These are phyloP conservation scores for Ligustrum vulgare DNA, from an alignment of 257 asterid species.

Conservation along the genomic window DNA sequence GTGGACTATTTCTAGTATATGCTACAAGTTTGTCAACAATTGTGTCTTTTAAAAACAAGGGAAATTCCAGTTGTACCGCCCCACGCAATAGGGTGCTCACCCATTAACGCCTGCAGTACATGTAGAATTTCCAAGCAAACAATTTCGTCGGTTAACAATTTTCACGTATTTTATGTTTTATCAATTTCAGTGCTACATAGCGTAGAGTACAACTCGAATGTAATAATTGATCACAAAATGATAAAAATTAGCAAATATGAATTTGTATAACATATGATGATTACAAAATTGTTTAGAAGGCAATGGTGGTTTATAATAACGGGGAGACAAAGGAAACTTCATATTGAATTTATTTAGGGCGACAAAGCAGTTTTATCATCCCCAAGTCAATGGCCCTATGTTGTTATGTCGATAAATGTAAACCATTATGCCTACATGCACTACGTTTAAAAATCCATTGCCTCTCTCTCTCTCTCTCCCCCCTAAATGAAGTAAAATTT, in stretches of 20 bases:
- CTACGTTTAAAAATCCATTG: constrained; percentile 2
- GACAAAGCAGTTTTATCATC: constrained; percentile 5
- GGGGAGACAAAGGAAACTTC: constrained; percentile 30
- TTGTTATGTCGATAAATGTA: constrained; percentile 30
- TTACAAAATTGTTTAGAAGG: constrained; percentile 20
- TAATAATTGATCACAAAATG: background rate
- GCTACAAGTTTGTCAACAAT: background rate
- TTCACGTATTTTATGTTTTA: too few species aligned
- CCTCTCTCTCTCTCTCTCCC: too few species aligned
- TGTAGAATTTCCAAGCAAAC: too few species aligned
- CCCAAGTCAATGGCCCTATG: constrained; percentile 34
- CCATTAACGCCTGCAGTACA: too few species aligned
- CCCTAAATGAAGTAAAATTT: too few species aligned
- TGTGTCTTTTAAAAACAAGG: background rate
- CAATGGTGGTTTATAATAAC: constrained; percentile 26
- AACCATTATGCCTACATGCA: constrained; percentile 21
- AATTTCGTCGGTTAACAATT: too few species aligned
- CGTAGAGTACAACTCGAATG: background rate
- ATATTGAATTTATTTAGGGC: constrained; percentile 4
- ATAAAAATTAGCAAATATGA: constrained; percentile 1
- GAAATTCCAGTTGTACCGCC: too few species aligned
- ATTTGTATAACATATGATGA: background rate
- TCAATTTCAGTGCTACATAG: too few species aligned
- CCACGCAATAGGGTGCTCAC: too few species aligned
- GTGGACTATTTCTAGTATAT: constrained; percentile 57